Percentiles rank a stretch among this genome's conserved stretches.
Evolutionary conservation across 108 stramenopile species (phyloP).

Genomic region (Chaetoceros tenuissimus): DNA sequence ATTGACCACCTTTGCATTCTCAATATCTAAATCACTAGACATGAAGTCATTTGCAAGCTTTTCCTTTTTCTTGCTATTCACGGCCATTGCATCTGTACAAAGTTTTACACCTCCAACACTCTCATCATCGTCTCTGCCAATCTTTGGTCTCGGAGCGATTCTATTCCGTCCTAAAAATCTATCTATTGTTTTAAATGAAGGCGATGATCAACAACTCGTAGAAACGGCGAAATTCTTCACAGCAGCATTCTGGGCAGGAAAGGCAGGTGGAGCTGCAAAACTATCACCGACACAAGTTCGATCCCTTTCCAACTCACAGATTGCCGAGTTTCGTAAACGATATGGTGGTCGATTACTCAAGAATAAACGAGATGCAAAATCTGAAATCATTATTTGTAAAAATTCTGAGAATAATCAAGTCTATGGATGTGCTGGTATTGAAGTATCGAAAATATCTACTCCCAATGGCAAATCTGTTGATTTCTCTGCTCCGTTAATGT

Average conservation of each 20-base stretch:
- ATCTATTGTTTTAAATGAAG: slow-evolving; percentile 11
- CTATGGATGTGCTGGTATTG: slow-evolving; percentile 68
- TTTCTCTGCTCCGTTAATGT: slow-evolving; percentile 52
- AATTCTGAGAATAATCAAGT: slow-evolving; percentile 16
- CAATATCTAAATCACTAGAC: too few relatives aligned
- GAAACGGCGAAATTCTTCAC: slow-evolving; percentile 67
- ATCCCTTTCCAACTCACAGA: slow-evolving; percentile 38
- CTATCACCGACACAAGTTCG: slow-evolving; percentile 34
- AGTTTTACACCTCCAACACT: background rate
- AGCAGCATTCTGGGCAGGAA: slow-evolving; percentile 73
- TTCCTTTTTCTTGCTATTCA: too few relatives aligned
- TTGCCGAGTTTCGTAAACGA: slow-evolving; percentile 61
- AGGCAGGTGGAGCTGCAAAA: slow-evolving; percentile 53
- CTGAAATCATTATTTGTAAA: slow-evolving; percentile 30
- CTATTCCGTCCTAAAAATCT: slow-evolving; percentile 22
- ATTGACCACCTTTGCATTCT: too few relatives aligned
- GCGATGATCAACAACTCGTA: slow-evolving; percentile 22
- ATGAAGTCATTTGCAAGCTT: too few relatives aligned
- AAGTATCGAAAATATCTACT: slow-evolving; percentile 32
- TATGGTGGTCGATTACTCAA: slow-evolving; percentile 24
- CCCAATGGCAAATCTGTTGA: background rate
- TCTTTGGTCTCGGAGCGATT: slow-evolving; percentile 23
- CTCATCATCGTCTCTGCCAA: background rate
- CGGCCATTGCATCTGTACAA: too few relatives aligned
- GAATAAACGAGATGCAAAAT: slow-evolving; percentile 21